These are phyloP conservation scores for Agarophyton chilense DNA, from an alignment of 23 red algal genomes.

Conservation along the genomic window DNA sequence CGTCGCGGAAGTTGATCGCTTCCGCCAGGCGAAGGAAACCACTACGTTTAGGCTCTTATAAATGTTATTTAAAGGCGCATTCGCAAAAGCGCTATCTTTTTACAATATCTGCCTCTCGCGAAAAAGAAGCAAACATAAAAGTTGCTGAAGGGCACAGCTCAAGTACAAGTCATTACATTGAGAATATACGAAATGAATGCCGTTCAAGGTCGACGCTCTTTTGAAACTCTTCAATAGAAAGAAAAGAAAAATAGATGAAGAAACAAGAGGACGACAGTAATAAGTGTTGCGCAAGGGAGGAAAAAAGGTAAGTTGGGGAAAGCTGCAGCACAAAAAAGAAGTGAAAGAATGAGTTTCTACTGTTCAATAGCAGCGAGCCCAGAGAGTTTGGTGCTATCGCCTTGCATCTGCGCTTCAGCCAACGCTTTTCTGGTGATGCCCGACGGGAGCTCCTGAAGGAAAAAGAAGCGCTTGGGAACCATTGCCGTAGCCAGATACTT, in stretches of 20 bases:
- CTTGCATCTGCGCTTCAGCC: conserved; percentile 41
- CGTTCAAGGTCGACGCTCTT: conserved; percentile 8
- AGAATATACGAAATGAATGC: conserved; percentile 2
- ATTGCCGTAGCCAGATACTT: conserved; percentile 65
- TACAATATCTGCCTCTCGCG: conserved; percentile 27
- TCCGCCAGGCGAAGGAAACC: background rate
- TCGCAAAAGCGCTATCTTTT: conserved; percentile 20
- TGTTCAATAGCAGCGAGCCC: conserved; percentile 3
- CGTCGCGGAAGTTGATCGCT: background rate
- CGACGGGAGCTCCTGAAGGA: conserved; percentile 55
- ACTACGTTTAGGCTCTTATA: background rate
- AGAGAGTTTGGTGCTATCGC: conserved; percentile 13
- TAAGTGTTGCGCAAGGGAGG: background rate
- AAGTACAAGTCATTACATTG: background rate
- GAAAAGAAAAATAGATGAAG: background rate
- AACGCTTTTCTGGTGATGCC: conserved; percentile 70
- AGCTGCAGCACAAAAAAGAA: background rate
- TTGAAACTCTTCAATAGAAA: background rate
- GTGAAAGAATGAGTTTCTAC: background rate
- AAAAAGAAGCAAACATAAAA: conserved; percentile 33
- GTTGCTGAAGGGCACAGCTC: background rate
- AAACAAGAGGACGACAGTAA: background rate
- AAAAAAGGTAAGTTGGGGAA: background rate
- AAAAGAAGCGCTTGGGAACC: conserved; percentile 65
- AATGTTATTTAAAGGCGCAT: background rate